Evolutionary conservation across 441 rosid species (phyloP), one percentile per base, ranked within the genome.

Genomic region (Pelargonium australe): DNA sequence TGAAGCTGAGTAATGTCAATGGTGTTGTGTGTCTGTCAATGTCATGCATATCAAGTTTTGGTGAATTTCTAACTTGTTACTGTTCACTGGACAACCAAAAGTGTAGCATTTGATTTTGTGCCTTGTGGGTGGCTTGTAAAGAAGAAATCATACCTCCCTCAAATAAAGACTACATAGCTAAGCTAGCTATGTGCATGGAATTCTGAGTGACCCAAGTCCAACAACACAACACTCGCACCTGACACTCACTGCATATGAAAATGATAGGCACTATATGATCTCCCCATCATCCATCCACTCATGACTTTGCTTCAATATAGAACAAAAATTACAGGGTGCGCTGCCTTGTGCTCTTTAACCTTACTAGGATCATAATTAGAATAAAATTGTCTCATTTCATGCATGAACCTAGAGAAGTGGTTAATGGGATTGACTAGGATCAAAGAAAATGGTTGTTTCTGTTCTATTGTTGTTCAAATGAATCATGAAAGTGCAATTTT

Each of bases 61-160:
- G 63, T 58, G 23, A 58, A 58, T 58, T 58, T 58, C 31, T 7
- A 58, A 57, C 28, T 57, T 19, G 5, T 0, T 31, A 57, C 28
- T 19, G 62, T 17, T 57, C 28, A 57, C 28, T 13, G 12, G 31
- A 57, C 62, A 57, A 19, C 28, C 20, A 16, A 6, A 58, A 58
- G 63, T 17, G 63, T 58, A 58, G 28, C 31, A 8, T 58, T 58
- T 58, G 31, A 58, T 58, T 58, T 58, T 58, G 43, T 40, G 43
- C 43, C 43, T 7, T 40, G 43, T 58, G 63, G 63, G 63, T 58
- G 63, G 63, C 31, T 58, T 58, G 63, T 17, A 58, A 58, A 58
- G 63, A 58, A 58, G 63, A 58, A 58, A 58, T 19, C 63, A 58
- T 9, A 58, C 63, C 63, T 17, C 63, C 63, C 63, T 58, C 63